Evolutionary conservation across 306 rosid species (phyloP).

Genomic region (Biancaea sappan): DNA sequence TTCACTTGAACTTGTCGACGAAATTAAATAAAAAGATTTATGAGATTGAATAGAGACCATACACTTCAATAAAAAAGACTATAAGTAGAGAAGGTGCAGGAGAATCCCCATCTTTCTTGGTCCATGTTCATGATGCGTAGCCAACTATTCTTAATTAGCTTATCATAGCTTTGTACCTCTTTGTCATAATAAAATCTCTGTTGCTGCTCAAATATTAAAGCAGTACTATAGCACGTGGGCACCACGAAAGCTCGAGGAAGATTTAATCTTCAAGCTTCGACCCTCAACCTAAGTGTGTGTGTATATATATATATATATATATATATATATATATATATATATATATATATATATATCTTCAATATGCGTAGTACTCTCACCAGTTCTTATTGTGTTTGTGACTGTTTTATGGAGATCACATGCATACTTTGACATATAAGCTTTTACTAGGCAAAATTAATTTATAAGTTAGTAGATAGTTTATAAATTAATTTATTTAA

Average conservation of each 20-base stretch:
- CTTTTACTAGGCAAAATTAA: too few species aligned
- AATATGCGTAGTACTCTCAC: too few species aligned
- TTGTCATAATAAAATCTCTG: neutral
- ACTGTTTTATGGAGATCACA: neutral
- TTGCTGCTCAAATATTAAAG: neutral
- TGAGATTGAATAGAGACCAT: constrained; percentile 40
- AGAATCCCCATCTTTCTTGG: constrained; percentile 34
- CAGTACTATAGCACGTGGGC: neutral
- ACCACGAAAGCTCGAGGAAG: neutral
- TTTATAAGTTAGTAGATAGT: too few species aligned
- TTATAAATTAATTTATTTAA: too few species aligned
- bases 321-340: too few species aligned
- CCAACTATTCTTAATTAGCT: constrained; percentile 21
- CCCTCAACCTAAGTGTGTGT: too few species aligned
- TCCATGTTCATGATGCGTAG: constrained; percentile 34
- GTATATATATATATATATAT: too few species aligned
- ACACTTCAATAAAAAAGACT: constrained; percentile 21
- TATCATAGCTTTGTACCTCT: neutral
- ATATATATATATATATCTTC: too few species aligned
- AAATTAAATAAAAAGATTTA: constrained; percentile 11
- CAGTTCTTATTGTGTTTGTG: neutral
- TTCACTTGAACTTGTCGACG: constrained; percentile 37
- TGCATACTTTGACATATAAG: neutral
- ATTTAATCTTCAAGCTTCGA: neutral
- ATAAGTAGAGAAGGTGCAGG: constrained; percentile 39